Evolutionary conservation across 2,329 filamentous ascomycete genomes (phyloP).

Genomic region (Neophaeococcomyces mojaviensis): DNA sequence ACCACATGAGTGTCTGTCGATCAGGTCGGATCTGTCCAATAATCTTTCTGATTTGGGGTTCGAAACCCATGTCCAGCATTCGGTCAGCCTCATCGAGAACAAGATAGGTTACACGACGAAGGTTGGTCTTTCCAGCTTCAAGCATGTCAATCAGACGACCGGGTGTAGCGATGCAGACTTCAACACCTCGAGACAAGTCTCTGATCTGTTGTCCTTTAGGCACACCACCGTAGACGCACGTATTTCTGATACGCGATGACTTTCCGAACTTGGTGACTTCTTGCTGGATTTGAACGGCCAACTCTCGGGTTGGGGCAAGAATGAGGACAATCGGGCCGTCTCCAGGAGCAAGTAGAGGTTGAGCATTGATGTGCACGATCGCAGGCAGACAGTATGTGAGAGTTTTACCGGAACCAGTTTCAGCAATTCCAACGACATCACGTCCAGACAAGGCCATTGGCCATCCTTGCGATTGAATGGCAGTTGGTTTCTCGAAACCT

Average conservation of each 20-base stretch:
- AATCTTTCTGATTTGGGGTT: slow-evolving; percentile 98
- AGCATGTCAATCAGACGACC: slow-evolving; percentile 98
- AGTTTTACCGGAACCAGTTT: slow-evolving; percentile 98
- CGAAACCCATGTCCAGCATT: slow-evolving; percentile 99
- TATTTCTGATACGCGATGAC: slow-evolving; percentile 96
- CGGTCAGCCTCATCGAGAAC: slow-evolving; percentile 98
- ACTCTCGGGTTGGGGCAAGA: slow-evolving; percentile 90
- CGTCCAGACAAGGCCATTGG: slow-evolving; percentile 97
- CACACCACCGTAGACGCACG: slow-evolving; percentile 97
- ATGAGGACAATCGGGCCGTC: slow-evolving; percentile 96
- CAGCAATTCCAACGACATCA: slow-evolving; percentile 97
- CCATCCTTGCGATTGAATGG: slow-evolving; percentile 98
- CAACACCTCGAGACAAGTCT: slow-evolving; percentile 87
- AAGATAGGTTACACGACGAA: slow-evolving; percentile 94
- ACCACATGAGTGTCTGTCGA: slow-evolving; percentile 99
- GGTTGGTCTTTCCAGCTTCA: slow-evolving; percentile 94
- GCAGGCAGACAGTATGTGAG: slow-evolving; percentile 95
- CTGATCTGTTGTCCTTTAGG: slow-evolving; percentile 96
- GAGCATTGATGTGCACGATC: slow-evolving; percentile 98
- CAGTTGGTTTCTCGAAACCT: slow-evolving; percentile 85
- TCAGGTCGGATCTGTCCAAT: slow-evolving; percentile 95
- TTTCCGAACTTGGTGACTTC: slow-evolving; percentile 98
- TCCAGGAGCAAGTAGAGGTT: slow-evolving; percentile 87
- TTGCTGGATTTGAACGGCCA: slow-evolving; percentile 96
- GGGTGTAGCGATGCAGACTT: slow-evolving; percentile 97